These are phyloP conservation scores for Coleophoma cylindrospora DNA, from an alignment of 2,329 filamentous ascomycete species.

Conservation along the genomic window DNA sequence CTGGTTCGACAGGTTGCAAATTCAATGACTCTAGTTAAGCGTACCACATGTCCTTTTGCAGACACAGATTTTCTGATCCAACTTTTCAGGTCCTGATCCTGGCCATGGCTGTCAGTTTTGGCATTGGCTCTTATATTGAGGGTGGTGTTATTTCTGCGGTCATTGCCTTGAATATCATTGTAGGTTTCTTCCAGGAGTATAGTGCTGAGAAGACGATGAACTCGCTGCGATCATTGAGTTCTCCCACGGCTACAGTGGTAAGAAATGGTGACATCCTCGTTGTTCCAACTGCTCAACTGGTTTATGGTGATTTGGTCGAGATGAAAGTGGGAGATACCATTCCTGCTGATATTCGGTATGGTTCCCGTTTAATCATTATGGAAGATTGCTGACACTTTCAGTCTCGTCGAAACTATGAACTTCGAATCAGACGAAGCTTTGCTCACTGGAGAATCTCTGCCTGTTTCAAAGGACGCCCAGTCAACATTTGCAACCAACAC, in stretches of 20 bases:
- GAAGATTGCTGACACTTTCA: conserved; percentile 12
- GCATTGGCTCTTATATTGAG: conserved; percentile 54
- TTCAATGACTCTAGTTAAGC: conserved; percentile 58
- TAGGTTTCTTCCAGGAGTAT: conserved; percentile 51
- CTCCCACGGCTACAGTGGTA: conserved; percentile 43
- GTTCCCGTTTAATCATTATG: not conserved
- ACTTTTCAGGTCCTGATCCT: conserved; percentile 41
- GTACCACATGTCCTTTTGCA: not conserved
- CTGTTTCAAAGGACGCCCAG: conserved; percentile 50
- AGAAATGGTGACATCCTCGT: conserved; percentile 43
- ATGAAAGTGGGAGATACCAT: conserved; percentile 42
- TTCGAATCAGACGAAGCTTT: conserved; percentile 57
- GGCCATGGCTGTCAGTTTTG: conserved; percentile 53
- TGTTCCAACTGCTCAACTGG: conserved; percentile 47
- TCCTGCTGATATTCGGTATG: conserved; percentile 33
- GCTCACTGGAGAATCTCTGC: conserved; percentile 57
- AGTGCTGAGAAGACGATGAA: conserved; percentile 49
- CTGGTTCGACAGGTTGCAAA: conserved; percentile 63
- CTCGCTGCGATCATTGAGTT: conserved; percentile 42
- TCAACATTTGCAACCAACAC: conserved; percentile 43
- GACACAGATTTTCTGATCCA: conserved; percentile 23
- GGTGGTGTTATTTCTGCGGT: conserved; percentile 53
- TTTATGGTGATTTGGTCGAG: conserved; percentile 53
- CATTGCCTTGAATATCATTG: conserved; percentile 51
- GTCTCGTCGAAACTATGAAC: conserved; percentile 46